phyloP scores from a whole-genome alignment of 1,284 basidiomycete species.

The Blastosporella zonata region DNA sequence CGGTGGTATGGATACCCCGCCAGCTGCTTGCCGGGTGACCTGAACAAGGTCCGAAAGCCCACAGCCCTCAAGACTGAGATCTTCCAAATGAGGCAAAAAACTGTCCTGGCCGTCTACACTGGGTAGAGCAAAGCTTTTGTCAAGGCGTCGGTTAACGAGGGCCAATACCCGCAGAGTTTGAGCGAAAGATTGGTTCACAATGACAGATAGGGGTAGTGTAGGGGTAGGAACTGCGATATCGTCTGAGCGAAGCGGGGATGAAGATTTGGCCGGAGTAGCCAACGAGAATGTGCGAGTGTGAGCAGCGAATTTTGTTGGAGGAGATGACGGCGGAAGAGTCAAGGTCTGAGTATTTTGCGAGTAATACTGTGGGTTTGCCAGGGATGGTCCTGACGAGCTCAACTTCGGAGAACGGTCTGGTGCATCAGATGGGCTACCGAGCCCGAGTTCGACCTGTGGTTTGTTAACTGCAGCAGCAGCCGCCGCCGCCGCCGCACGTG shows the following conservation, averaged over 20 bases:
- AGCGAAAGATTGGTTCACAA: slow-evolving; percentile 59
- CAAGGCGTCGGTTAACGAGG: slow-evolving; percentile 63
- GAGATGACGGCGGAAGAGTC: slow-evolving; percentile 58
- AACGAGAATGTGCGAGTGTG: slow-evolving; percentile 67
- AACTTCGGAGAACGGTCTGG: slow-evolving; percentile 11
- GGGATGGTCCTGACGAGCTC: slow-evolving; percentile 28
- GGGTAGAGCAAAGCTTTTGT: slow-evolving; percentile 60
- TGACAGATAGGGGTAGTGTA: slow-evolving; percentile 61
- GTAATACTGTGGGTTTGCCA: slow-evolving; percentile 60
- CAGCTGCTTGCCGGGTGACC: slow-evolving; percentile 33
- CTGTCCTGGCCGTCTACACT: slow-evolving; percentile 29
- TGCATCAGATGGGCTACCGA: slow-evolving; percentile 16
- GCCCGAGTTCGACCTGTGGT: slow-evolving; percentile 15
- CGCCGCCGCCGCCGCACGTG: slow-evolving; percentile 47
- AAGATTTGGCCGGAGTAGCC: slow-evolving; percentile 29
- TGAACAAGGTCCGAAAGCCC: slow-evolving; percentile 55
- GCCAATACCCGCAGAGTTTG: slow-evolving; percentile 56
- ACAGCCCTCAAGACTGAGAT: slow-evolving; percentile 70
- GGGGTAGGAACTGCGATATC: slow-evolving; percentile 62
- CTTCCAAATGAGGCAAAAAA: slow-evolving; percentile 63
- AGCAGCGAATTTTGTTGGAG: slow-evolving; percentile 43
- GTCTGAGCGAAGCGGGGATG: slow-evolving; percentile 32
- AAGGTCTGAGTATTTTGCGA: slow-evolving; percentile 50
- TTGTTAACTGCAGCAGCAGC: slow-evolving; percentile 19
- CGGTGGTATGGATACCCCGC: slow-evolving; percentile 32